A percentile compares a stretch with the other conserved stretches of the same genome.
Evolutionary conservation across 176 grass and related monocot genomes (phyloP).

Genomic region (Avena sativa): DNA sequence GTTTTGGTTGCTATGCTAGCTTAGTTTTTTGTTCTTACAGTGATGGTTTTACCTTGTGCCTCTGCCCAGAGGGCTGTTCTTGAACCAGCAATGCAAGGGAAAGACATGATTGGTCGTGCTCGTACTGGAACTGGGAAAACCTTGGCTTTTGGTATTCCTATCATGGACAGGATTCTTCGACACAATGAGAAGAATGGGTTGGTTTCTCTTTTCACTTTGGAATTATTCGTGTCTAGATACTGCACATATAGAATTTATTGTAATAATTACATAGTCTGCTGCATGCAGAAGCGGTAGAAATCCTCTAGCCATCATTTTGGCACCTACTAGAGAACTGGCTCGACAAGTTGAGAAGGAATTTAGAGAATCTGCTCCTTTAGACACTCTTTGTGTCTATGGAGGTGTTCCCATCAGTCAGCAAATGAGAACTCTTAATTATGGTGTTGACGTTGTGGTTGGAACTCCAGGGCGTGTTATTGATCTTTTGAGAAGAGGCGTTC

Average conservation of each 20-base stretch:
- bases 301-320: constrained; percentile 86
- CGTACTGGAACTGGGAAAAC: constrained; percentile 94
- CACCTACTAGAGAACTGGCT: constrained; percentile 96
- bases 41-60: constrained; percentile 25
- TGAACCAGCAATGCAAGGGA: constrained; percentile 97
- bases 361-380: constrained; percentile 76
- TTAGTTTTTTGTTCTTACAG: constrained; percentile 16
- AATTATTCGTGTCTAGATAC: constrained; percentile 1
- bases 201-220: constrained; percentile 48
- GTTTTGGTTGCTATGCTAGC: neutral
- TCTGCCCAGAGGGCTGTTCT: constrained; percentile 81
- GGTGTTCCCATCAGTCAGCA: constrained; percentile 87
- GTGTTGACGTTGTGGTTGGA: constrained; percentile 92
- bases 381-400: constrained; percentile 92
- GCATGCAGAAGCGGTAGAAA: constrained; percentile 69
- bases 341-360: constrained; percentile 99
- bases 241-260: constrained; percentile 39
- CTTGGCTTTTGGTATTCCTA: constrained; percentile 98
- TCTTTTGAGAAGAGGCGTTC: constrained; percentile 71
- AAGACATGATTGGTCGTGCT: constrained; percentile 92
- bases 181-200: constrained; percentile 88
- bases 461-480: constrained; percentile 86
- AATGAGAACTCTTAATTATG: constrained; percentile 87
- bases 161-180: constrained; percentile 82
- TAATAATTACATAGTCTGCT: constrained; percentile 46